These are phyloP conservation scores for Darksidea phi DNA, from an alignment of 495 filamentous ascomycete species.

Conservation along the genomic window DNA sequence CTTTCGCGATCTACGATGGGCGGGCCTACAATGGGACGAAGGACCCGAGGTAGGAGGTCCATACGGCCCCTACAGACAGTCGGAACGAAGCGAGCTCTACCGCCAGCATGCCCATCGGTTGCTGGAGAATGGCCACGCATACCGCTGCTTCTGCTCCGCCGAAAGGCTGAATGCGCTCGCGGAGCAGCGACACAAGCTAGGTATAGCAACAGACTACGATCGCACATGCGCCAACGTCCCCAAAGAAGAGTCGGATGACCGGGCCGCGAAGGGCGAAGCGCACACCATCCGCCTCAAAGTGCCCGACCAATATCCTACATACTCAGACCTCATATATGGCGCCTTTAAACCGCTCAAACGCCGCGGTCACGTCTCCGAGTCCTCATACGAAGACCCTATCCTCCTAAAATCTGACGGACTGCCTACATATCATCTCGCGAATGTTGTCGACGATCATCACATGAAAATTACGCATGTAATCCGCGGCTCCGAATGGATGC, in stretches of 20 bases:
- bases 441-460: slow-evolving; percentile 90
- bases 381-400: slow-evolving; percentile 72
- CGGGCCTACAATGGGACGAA: slow-evolving; percentile 92
- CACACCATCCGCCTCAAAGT: slow-evolving; percentile 75
- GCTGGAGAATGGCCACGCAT: slow-evolving; percentile 69
- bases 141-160: slow-evolving; percentile 87
- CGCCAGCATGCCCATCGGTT: slow-evolving; percentile 67
- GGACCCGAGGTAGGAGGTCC: slow-evolving; percentile 78
- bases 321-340: slow-evolving; percentile 75
- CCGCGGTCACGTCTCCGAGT: slow-evolving; percentile 44
- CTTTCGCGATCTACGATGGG: slow-evolving; percentile 79
- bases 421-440: slow-evolving; percentile 95
- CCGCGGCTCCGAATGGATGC: slow-evolving; percentile 89
- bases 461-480: slow-evolving; percentile 98
- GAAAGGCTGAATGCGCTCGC: slow-evolving; percentile 67
- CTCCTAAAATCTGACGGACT: slow-evolving; percentile 85
- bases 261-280: slow-evolving; percentile 64
- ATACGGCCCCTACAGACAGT: slow-evolving; percentile 80
- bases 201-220: slow-evolving; percentile 70
- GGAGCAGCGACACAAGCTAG: slow-evolving; percentile 55
- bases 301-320: slow-evolving; percentile 57
- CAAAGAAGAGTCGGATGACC: slow-evolving; percentile 63
- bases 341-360: slow-evolving; percentile 44
- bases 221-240: slow-evolving; percentile 70
- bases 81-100: slow-evolving; percentile 76